A percentile compares a stretch with the other conserved stretches of the same genome.
Conservation (phyloP, 2,329 filamentous ascomycete species). For the Acephala macrosclerotiorum region DNA sequence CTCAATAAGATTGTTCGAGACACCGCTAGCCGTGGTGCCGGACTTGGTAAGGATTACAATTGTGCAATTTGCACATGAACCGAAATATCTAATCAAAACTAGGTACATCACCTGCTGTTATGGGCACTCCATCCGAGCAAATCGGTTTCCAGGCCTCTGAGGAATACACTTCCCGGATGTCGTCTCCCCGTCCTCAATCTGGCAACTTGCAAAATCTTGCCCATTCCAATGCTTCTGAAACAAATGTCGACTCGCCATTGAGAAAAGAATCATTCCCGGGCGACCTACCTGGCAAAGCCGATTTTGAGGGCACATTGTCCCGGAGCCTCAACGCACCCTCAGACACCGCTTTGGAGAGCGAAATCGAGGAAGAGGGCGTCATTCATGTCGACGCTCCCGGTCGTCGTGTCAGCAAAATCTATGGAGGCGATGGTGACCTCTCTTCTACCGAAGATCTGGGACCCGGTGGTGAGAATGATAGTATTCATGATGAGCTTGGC, state of each 20-base stretch:
- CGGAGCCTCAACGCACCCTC: conserved; percentile 44
- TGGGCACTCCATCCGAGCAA: conserved; percentile 87
- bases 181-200: conserved; percentile 68
- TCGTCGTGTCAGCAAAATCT: conserved; percentile 52
- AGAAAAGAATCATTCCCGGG: conserved; percentile 56
- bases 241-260: conserved; percentile 46
- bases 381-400: conserved; percentile 81
- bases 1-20: conserved; percentile 88
- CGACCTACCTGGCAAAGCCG: conserved; percentile 34
- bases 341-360: conserved; percentile 51
- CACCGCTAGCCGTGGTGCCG: conserved; percentile 62
- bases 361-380: conserved; percentile 61
- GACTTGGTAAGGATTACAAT: conserved; percentile 54
- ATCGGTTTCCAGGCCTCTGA: conserved; percentile 88
- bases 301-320: conserved; percentile 48
- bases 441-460: conserved; percentile 59
- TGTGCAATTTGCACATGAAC: conserved; percentile 34
- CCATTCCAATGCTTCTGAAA: conserved; percentile 53
- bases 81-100: conserved; percentile 42
- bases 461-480: conserved; percentile 48
- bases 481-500: conserved; percentile 63
- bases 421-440: conserved; percentile 47
- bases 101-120: conserved; percentile 70
- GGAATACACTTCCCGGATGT: conserved; percentile 79
- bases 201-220: conserved; percentile 42